A percentile compares a stretch with the other conserved stretches of the same genome.
These are phyloP conservation scores for Cladorrhinum samala DNA, from an alignment of 495 filamentous ascomycete species.

Conservation along the genomic window DNA sequence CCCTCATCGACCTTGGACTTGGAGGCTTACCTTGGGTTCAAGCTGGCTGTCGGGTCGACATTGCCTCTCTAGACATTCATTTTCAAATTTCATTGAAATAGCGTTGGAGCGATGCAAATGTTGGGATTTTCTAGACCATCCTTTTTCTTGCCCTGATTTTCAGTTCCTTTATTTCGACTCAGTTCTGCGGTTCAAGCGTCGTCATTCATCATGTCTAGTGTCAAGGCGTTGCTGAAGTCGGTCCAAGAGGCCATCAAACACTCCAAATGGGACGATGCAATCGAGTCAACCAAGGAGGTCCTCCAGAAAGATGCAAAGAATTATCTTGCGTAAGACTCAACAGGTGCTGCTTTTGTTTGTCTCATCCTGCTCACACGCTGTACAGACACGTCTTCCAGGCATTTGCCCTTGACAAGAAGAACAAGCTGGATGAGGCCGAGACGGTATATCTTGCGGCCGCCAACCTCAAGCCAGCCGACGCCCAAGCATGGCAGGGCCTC, in stretches of 20 bases:
- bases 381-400: constrained; percentile 75
- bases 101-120: background rate
- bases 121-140: background rate
- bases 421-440: constrained; percentile 63
- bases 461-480: constrained; percentile 42
- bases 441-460: constrained; percentile 69
- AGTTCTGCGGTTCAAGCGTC: background rate
- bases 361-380: constrained; percentile 3
- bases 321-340: constrained; percentile 64
- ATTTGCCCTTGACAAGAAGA: constrained; percentile 69
- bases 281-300: constrained; percentile 58
- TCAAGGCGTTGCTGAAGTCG: constrained; percentile 77
- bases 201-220: constrained; percentile 45
- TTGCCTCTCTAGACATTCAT: background rate
- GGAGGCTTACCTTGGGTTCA: too few species aligned
- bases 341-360: background rate
- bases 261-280: constrained; percentile 69
- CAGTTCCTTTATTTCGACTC: background rate
- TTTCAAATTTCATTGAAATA: too few species aligned
- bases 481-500: constrained; percentile 85
- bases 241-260: constrained; percentile 73
- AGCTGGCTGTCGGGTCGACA: background rate
- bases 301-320: constrained; percentile 67
- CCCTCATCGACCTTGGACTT: background rate
- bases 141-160: background rate